phyloP scores from a whole-genome alignment of 345 rosid genomes.

The Bretschneidera sinensis region DNA sequence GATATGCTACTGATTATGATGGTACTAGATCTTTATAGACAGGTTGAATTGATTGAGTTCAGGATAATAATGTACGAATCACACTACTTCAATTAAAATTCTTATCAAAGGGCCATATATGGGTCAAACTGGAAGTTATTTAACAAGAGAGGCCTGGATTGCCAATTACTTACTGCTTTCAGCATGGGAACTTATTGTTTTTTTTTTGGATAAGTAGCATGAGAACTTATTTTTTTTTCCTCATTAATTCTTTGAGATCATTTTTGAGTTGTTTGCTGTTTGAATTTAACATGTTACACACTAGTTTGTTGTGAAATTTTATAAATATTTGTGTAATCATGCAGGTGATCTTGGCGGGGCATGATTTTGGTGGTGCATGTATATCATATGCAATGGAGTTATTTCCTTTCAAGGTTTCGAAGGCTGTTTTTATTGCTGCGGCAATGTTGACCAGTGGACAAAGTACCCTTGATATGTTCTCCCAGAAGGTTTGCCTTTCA shows the following conservation, averaged over 20 bases:
- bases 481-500: constrained; percentile 49
- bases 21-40: not conserved
- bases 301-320: not conserved
- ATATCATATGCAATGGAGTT: constrained; percentile 84
- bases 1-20: not conserved
- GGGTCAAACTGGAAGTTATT: not conserved
- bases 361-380: constrained; percentile 96
- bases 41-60: too few species aligned
- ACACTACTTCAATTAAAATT: not conserved
- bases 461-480: constrained; percentile 71
- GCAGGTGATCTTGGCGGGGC: constrained; percentile 93
- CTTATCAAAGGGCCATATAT: not conserved
- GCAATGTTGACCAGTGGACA: constrained; percentile 81
- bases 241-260: not conserved
- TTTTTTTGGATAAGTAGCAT: not conserved
- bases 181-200: not conserved
- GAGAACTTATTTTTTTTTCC: too few species aligned
- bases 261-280: not conserved
- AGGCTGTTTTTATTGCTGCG: constrained; percentile 83
- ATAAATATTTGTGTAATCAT: constrained; percentile 4
- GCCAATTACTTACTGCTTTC: not conserved
- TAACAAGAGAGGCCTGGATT: not conserved
- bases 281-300: too few species aligned
- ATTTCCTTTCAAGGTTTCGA: constrained; percentile 66
- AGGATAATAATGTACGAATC: not conserved